A percentile compares a stretch with the other conserved stretches of the same genome.
Evolutionary conservation across 2,329 filamentous ascomycete genomes (phyloP).

Genomic region (Pestalotiopsis sp.): DNA sequence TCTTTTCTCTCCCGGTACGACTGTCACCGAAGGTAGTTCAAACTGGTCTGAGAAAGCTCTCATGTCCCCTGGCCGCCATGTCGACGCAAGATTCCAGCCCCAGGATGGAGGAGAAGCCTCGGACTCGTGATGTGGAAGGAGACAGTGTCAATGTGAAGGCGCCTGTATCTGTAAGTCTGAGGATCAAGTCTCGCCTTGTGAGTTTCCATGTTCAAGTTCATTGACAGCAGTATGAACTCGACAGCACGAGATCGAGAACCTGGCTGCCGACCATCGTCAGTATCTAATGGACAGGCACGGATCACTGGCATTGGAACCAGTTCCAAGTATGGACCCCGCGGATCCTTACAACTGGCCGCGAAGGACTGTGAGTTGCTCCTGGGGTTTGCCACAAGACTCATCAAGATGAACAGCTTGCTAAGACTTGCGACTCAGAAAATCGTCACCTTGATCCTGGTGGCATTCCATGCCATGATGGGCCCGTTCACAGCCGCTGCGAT

Average conservation of each 20-base stretch:
- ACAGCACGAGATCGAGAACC: slow-evolving; percentile 15
- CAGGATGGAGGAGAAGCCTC: not conserved
- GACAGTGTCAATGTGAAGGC: not conserved
- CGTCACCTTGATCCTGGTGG: slow-evolving; percentile 51
- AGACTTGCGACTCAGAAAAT: slow-evolving; percentile 42
- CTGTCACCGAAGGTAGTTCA: not conserved
- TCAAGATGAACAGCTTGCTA: not conserved
- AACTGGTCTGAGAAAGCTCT: not conserved
- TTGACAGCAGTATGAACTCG: not conserved
- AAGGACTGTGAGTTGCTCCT: slow-evolving; percentile 40
- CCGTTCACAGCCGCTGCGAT: slow-evolving; percentile 56
- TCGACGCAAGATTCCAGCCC: not conserved
- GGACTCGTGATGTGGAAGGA: not conserved
- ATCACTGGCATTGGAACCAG: slow-evolving; percentile 52
- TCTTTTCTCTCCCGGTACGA: not conserved
- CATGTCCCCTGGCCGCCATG: not conserved
- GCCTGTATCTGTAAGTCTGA: not conserved
- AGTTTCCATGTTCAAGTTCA: not conserved
- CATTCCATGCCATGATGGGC: slow-evolving; percentile 57
- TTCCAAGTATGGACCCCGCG: slow-evolving; percentile 47
- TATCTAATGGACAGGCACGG: slow-evolving; percentile 54
- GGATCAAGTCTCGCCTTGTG: too few species aligned
- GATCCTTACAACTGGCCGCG: slow-evolving; percentile 58
- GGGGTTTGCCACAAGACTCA: not conserved
- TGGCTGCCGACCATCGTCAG: slow-evolving; percentile 44